phyloP scores from a whole-genome alignment of 2,329 filamentous ascomycete species.

The Fusarium sp. region DNA sequence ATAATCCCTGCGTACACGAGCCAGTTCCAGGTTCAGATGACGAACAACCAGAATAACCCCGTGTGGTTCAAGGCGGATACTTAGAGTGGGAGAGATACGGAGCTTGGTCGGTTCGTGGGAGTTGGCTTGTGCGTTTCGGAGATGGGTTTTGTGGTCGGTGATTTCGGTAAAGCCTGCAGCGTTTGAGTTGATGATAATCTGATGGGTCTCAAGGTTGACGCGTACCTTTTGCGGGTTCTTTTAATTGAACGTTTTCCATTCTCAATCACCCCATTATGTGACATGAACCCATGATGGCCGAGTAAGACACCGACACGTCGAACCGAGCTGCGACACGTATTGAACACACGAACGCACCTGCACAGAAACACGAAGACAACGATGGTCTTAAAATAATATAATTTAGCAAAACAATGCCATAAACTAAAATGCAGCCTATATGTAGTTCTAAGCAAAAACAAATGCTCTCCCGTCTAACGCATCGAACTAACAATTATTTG shows the following conservation, averaged over 20 bases:
- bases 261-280: background rate
- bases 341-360: background rate
- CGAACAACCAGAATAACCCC: constrained; percentile 5
- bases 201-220: background rate
- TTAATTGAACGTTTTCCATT: background rate
- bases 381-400: constrained; percentile 11
- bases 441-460: constrained; percentile 27
- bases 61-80: constrained; percentile 23
- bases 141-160: too few species aligned
- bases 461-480: constrained; percentile 12
- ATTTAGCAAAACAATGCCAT: constrained; percentile 29
- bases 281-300: background rate
- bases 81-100: background rate
- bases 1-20: background rate
- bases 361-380: background rate
- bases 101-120: too few species aligned
- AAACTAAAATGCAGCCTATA: constrained; percentile 34
- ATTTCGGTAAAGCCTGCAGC: background rate
- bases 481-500: constrained; percentile 7
- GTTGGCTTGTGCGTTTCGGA: too few species aligned
- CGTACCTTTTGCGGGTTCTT: background rate
- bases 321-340: background rate
- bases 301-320: background rate
- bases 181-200: background rate
- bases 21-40: constrained; percentile 22